Base-by-base conservation (phyloP, 306 rosid species). In the Nissolia schottii region DNA sequence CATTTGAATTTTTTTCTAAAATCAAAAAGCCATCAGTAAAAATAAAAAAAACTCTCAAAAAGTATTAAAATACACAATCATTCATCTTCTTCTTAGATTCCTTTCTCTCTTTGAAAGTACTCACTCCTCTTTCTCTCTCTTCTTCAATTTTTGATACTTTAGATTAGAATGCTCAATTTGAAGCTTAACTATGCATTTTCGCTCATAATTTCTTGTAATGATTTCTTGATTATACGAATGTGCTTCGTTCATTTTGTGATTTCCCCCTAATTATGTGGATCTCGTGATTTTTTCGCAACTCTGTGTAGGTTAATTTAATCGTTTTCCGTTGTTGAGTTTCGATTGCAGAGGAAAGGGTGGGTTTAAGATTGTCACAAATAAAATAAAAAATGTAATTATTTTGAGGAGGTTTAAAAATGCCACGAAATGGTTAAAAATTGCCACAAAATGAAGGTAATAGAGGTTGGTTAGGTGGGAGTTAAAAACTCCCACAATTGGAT, bases 61-160 rank as follows among this genome's bases (percentile, higher is more conserved):
- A n/a, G n/a, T n/a, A n/a, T n/a, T n/a, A n/a, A n/a, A n/a, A n/a
- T n/a, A n/a, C n/a, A n/a, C n/a, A n/a, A n/a, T n/a, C n/a, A n/a
- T n/a, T n/a, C n/a, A n/a, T 1, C 58, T 12, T 7, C 75, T 25
- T 57, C 80, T 56, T 51, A 81, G 1, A 81, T 72, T 15, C 12
- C 67, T 12, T 68, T 60, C 72, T 74, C 76, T 48, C 3, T 64
- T 19, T 49, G n/a, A 38, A 83, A 86, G 92, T 91, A 67, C n/a
- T n/a, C n/a, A n/a, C 20, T 7, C 31, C 56, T 51, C 59, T 57
- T 40, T 2, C 23, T 22, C 5, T 19, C 24, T 41, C 32, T 37
- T 1, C 3, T 41, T 56, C 6, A 3, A 1, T 23, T 22, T 2
- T 28, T 5, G 27, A 16, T 67, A 2, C 11, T 77, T 82, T 48